phyloP scores from a whole-genome alignment of 2,329 filamentous ascomycete genomes.

The Monilinia fructigena region DNA sequence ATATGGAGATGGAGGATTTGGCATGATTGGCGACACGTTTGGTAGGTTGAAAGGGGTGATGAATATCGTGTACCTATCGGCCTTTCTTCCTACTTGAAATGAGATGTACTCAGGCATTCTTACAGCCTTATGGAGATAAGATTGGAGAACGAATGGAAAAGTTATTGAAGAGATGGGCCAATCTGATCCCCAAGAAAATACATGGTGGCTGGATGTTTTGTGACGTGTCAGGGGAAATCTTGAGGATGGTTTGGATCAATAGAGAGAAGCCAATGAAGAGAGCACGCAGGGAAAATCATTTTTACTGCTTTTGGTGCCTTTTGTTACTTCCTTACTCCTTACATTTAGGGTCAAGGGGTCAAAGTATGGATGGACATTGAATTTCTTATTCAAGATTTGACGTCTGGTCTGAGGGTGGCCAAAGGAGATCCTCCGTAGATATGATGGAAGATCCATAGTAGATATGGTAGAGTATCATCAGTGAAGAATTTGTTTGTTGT shows the following conservation, averaged over 20 bases:
- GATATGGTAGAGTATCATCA: background rate
- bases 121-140: background rate
- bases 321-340: background rate
- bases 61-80: slow-evolving; percentile 20
- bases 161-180: background rate
- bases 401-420: background rate
- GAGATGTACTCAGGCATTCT: background rate
- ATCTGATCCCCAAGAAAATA: background rate
- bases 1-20: background rate
- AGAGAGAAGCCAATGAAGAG: background rate
- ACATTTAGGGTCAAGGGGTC: background rate
- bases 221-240: slow-evolving; percentile 18
- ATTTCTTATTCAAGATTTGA: slow-evolving; percentile 1
- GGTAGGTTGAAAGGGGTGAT: background rate
- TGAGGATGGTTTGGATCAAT: background rate
- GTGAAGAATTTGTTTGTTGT: background rate
- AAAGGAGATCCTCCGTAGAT: slow-evolving; percentile 11
- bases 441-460: background rate
- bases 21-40: slow-evolving; percentile 22
- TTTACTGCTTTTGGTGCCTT: background rate
- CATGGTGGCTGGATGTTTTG: background rate
- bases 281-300: slow-evolving; percentile 9
- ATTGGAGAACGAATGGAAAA: background rate
- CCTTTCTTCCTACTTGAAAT: too few species aligned
- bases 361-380: background rate